Evolutionary conservation across 2,329 filamentous ascomycete species (phyloP).

Genomic region (Xylaria sp.): DNA sequence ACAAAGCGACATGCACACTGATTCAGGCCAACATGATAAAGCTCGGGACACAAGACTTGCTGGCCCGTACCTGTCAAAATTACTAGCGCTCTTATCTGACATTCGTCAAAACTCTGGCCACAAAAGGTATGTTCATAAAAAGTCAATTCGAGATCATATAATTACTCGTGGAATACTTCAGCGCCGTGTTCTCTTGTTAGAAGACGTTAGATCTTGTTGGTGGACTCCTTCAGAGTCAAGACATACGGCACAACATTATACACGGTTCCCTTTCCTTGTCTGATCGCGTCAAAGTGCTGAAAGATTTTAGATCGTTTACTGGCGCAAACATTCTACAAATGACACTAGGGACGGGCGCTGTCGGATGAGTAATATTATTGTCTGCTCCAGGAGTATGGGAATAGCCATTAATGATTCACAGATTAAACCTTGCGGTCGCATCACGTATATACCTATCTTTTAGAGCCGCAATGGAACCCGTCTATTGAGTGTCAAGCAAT

Average conservation of each 20-base stretch:
- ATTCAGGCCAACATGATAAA: background rate
- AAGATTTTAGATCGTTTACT: background rate
- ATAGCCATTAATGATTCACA: constrained; percentile 13
- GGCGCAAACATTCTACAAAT: constrained; percentile 46
- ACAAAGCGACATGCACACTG: background rate
- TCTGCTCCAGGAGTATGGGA: background rate
- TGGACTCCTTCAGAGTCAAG: constrained; percentile 39
- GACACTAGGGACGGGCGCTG: constrained; percentile 49
- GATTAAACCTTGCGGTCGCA: constrained; percentile 41
- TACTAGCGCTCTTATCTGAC: constrained; percentile 34
- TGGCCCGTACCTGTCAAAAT: constrained; percentile 13
- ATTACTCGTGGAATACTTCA: constrained; percentile 31
- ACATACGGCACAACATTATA: constrained; percentile 44
- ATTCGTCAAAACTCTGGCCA: constrained; percentile 35
- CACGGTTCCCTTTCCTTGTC: constrained; percentile 44
- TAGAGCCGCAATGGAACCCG: constrained; percentile 51
- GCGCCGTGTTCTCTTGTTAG: constrained; percentile 52
- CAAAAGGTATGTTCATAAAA: constrained; percentile 36
- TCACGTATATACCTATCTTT: constrained; percentile 45
- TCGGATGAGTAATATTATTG: constrained; percentile 38
- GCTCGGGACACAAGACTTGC: background rate
- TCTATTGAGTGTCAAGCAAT: constrained; percentile 48
- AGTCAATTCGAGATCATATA: background rate
- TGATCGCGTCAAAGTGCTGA: constrained; percentile 30
- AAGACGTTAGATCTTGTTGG: constrained; percentile 48